Conservation (phyloP, 2,329 filamentous ascomycete species). For the Aspergillus flavus region DNA sequence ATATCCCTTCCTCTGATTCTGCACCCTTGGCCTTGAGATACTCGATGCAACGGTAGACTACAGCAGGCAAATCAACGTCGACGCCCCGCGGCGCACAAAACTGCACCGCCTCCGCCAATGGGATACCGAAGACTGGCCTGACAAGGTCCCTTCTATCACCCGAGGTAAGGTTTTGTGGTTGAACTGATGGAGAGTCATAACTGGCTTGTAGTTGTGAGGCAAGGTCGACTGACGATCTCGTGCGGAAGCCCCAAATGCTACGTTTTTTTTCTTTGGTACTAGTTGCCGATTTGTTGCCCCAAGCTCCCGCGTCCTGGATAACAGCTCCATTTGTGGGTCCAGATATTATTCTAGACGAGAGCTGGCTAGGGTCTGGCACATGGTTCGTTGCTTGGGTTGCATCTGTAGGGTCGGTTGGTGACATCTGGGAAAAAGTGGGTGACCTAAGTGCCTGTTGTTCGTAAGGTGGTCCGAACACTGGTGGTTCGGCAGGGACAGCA, state of each 20-base stretch:
- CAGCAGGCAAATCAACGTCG: conserved; percentile 78
- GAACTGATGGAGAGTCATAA: conserved; percentile 45
- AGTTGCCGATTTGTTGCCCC: conserved; percentile 74
- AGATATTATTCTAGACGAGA: conserved; percentile 66
- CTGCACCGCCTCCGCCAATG: conserved; percentile 82
- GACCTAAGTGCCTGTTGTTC: conserved; percentile 36
- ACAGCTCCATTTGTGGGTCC: conserved; percentile 80
- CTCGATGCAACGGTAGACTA: conserved; percentile 93
- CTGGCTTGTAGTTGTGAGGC: conserved; percentile 40
- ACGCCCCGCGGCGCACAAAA: conserved; percentile 73
- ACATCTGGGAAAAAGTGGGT: conserved; percentile 35
- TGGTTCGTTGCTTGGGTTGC: conserved; percentile 23
- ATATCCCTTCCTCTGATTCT: conserved; percentile 87
- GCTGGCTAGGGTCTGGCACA: conserved; percentile 34
- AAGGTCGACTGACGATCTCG: conserved; percentile 71
- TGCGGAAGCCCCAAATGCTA: conserved; percentile 66
- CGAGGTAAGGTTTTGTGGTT: conserved; percentile 53
- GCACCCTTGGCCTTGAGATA: conserved; percentile 85
- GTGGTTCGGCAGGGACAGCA: conserved; percentile 60
- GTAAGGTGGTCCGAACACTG: conserved; percentile 50
- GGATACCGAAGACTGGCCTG: conserved; percentile 79
- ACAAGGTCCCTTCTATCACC: conserved; percentile 57
- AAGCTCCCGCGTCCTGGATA: conserved; percentile 79
- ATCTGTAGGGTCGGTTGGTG: conserved; percentile 34
- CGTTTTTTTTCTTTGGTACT: conserved; percentile 80